phyloP scores from a whole-genome alignment of 225 moss, liverwort and hornwort genomes.

The Polytrichum formosum region DNA sequence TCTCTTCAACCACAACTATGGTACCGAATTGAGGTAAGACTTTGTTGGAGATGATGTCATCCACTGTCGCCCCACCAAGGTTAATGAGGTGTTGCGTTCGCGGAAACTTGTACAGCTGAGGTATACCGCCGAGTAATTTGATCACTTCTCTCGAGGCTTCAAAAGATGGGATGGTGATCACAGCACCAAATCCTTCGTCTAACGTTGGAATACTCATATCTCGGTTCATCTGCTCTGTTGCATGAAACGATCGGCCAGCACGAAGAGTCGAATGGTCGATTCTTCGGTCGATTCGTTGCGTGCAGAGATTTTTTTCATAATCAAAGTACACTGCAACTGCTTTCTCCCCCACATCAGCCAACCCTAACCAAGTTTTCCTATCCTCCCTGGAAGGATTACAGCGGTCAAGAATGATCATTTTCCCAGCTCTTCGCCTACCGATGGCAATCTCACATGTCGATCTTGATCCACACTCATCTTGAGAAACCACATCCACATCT shows the following conservation, averaged over 20 bases:
- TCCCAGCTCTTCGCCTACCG: conserved; percentile 31
- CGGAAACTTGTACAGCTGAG: conserved; percentile 45
- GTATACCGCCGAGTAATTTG: conserved; percentile 6
- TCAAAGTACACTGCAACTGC: conserved; percentile 61
- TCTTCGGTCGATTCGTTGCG: conserved; percentile 54
- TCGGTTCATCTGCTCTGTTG: conserved; percentile 39
- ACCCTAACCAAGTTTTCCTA: conserved; percentile 50
- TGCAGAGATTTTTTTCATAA: conserved; percentile 35
- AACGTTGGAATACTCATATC: conserved; percentile 21
- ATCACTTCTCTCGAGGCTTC: conserved; percentile 34
- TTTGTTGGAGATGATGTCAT: conserved; percentile 43
- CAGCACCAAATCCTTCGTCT: conserved; percentile 19
- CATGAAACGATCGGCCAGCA: conserved; percentile 47
- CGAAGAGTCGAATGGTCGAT: conserved; percentile 61
- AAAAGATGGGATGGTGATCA: conserved; percentile 39
- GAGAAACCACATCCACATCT: conserved; percentile 47
- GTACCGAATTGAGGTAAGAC: conserved; percentile 13
- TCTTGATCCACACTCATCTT: conserved; percentile 68
- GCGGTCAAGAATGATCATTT: conserved; percentile 48
- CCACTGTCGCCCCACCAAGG: conserved; percentile 59
- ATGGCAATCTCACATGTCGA: conserved; percentile 34
- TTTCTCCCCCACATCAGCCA: conserved; percentile 25
- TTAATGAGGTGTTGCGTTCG: conserved; percentile 74
- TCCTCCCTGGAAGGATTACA: conserved; percentile 58
- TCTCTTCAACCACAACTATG: conserved; percentile 55